Evolutionary conservation across 495 filamentous ascomycete species (phyloP), one percentile per base, ranked within the genome.

Genomic region (Penicillium antarcticum): DNA sequence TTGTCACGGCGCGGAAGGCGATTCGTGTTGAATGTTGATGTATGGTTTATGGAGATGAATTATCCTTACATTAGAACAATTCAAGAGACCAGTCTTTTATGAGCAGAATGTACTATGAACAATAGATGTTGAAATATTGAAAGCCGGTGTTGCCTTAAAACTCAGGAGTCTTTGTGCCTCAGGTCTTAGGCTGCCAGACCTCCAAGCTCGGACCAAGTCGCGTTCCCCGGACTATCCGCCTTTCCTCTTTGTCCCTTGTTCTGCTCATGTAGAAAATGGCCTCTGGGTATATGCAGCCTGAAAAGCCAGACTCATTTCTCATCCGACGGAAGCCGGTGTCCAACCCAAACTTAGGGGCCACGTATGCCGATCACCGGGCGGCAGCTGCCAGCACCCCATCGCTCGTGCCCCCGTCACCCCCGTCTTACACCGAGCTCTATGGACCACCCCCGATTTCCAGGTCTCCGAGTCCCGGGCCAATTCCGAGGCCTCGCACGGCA

Each of bases 301-400:
- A 38, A 5, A 10, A 33, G n/a, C 53, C 60, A n/a, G 60, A 58
- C 41, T 14, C 26, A 26, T 56, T 57, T 35, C 53, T 41, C 11
- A 57, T 64, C 37, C 53, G 19, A 18, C 61, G 63, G 7, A 67
- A 67, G 44, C 63, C 63, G 13, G 51, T 67, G 14, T 62, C 63
- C 23, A 59, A 63, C 32, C 60, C 63, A 7, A 64, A 67, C 31
- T 32, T 64, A 31, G 48, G 62, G 46, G 59, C 35, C 13, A 52
- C 58, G 19, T 34, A 33, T 37, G 48, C 43, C 39, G 50, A 61
- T 51, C 40, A 35, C 29, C 45, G 45, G 40, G 50, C 35, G 12
- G 37, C n/a, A 2, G 45, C 45, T 21, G 33, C 56, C 13, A 58
- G 45, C 46, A 45, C 60, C 9, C 43, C 51, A 29, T 37, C 45